Evolutionary conservation across 2,329 filamentous ascomycete genomes (phyloP).

Genomic region (Hymenoscyphus fraxineus): DNA sequence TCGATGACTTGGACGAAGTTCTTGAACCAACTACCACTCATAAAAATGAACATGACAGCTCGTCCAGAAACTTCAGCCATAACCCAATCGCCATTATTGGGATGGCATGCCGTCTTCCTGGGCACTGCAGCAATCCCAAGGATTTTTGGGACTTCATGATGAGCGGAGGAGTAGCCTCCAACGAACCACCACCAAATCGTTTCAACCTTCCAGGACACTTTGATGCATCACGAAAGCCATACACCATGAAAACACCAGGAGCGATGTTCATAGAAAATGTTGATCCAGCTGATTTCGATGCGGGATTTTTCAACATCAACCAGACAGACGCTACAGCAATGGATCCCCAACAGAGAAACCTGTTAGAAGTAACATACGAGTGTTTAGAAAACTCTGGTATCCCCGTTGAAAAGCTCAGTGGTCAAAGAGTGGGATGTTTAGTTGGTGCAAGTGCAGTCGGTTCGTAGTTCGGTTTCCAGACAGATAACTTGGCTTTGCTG

Average conservation of each 20-base stretch:
- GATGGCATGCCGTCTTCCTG: slow-evolving; percentile 37
- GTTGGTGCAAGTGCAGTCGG: neutral
- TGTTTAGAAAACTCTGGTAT: slow-evolving; percentile 20
- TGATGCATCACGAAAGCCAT: slow-evolving; percentile 46
- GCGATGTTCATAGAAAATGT: slow-evolving; percentile 31
- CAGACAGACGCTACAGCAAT: slow-evolving; percentile 24
- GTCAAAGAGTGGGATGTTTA: neutral
- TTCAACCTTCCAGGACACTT: slow-evolving; percentile 45
- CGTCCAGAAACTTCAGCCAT: too few species aligned
- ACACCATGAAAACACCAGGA: slow-evolving; percentile 32
- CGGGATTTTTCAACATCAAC: slow-evolving; percentile 31
- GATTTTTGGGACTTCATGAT: slow-evolving; percentile 46
- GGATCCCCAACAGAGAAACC: slow-evolving; percentile 17
- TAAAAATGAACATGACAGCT: too few species aligned
- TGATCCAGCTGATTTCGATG: slow-evolving; percentile 37
- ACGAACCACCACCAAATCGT: slow-evolving; percentile 30
- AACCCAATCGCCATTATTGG: slow-evolving; percentile 35
- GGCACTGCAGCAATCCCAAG: slow-evolving; percentile 39
- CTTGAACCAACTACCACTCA: too few species aligned
- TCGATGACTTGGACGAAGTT: too few species aligned
- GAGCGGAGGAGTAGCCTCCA: slow-evolving; percentile 44
- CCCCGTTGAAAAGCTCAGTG: slow-evolving; percentile 11
- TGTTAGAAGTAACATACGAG: slow-evolving; percentile 27
- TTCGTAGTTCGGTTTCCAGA: neutral
- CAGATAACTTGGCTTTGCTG: too few species aligned